These are phyloP conservation scores for Guyanaporus albipodus DNA, from an alignment of 768 basidiomycete genomes.

Conservation along the genomic window DNA sequence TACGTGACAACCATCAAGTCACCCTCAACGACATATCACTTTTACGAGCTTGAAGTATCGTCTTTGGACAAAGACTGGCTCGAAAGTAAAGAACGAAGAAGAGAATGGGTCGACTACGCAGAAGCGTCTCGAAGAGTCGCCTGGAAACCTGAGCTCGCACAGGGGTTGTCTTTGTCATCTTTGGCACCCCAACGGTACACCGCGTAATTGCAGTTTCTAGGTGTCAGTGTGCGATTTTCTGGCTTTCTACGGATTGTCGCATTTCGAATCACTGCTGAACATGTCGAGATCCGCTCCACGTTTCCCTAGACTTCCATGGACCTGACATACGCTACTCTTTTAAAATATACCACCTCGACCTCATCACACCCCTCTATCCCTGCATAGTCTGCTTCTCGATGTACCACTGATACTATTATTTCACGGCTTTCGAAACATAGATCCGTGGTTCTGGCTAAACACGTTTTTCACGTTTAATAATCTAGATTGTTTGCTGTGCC, in stretches of 20 bases:
- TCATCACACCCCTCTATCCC: conserved; percentile 15
- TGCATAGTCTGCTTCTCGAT: conserved; percentile 32
- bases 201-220: not conserved
- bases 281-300: conserved; percentile 15
- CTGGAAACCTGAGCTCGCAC: conserved; percentile 84
- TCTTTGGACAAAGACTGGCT: conserved; percentile 77
- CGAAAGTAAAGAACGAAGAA: conserved; percentile 70
- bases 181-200: conserved; percentile 55
- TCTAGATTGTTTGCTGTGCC: conserved; percentile 23
- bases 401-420: conserved; percentile 25
- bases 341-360: conserved; percentile 29
- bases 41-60: conserved; percentile 83
- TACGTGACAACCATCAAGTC: conserved; percentile 80
- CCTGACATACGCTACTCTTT: conserved; percentile 27
- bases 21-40: conserved; percentile 80
- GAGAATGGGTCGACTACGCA: conserved; percentile 87
- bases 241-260: conserved; percentile 7
- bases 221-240: conserved; percentile 13
- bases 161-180: conserved; percentile 69
- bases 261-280: conserved; percentile 10
- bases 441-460: conserved; percentile 21
- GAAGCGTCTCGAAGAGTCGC: conserved; percentile 71
- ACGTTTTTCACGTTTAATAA: conserved; percentile 20
- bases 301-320: conserved; percentile 21
- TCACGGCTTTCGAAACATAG: conserved; percentile 25